Evolutionary conservation across 371 early-diverging fungal genomes (phyloP).

Genomic region (Rhizopus sp.): DNA sequence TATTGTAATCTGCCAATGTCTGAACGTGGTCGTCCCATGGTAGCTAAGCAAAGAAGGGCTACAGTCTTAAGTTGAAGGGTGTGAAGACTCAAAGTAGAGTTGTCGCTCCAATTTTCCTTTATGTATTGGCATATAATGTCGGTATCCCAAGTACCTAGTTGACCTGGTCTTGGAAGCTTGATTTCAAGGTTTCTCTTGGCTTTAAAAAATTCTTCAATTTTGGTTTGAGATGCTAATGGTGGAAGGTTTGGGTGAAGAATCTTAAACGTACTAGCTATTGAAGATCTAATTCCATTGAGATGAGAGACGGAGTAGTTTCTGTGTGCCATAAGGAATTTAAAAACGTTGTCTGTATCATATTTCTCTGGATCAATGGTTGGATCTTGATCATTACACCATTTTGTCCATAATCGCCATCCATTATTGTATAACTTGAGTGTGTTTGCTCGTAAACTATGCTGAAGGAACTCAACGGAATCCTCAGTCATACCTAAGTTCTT

Average conservation of each 20-base stretch:
- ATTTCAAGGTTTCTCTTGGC: background rate
- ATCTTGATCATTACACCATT: conserved; percentile 1
- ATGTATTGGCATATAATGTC: background rate
- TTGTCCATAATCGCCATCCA: conserved; percentile 7
- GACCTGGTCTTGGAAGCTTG: background rate
- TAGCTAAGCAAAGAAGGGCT: conserved; percentile 3
- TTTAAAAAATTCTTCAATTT: conserved; percentile 3
- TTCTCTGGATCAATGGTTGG: background rate
- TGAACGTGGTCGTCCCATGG: conserved; percentile 11
- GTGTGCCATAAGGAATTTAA: conserved; percentile 1
- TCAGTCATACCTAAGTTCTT: background rate
- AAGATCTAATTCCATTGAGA: conserved; percentile 4
- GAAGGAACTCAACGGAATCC: background rate
- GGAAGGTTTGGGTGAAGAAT: background rate
- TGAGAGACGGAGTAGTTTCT: background rate
- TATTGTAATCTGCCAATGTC: conserved; percentile 12
- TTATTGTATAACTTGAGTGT: conserved; percentile 7
- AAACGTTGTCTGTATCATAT: background rate
- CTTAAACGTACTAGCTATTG: conserved; percentile 4
- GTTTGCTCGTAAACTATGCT: background rate
- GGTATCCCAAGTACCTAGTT: conserved; percentile 7
- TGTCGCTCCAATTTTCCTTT: background rate
- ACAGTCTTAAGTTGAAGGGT: conserved; percentile 1
- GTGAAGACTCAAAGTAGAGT: background rate
- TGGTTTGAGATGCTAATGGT: conserved; percentile 1